phyloP scores from a whole-genome alignment of 2,329 filamentous ascomycete species.

The Penicillium sp. region DNA sequence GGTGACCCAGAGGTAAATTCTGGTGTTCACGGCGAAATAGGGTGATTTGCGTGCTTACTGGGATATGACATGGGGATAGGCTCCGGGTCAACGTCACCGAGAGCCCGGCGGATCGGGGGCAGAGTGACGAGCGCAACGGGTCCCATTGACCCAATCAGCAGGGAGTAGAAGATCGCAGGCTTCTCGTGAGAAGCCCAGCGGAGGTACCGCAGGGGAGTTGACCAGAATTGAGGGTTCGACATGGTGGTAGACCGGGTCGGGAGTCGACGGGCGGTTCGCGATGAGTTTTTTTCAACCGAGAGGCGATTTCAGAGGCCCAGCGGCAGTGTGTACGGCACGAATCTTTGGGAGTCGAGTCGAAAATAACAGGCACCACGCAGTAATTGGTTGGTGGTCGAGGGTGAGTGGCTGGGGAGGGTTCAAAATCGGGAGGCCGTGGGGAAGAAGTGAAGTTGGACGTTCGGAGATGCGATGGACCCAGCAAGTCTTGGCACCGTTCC shows the following conservation, averaged over 20 bases:
- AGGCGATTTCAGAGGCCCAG: constrained; percentile 5
- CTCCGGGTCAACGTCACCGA: constrained; percentile 73
- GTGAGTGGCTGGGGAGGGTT: constrained; percentile 16
- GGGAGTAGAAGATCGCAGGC: constrained; percentile 88
- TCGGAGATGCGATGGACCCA: constrained; percentile 31
- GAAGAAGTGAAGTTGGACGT: constrained; percentile 35
- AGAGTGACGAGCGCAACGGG: constrained; percentile 71
- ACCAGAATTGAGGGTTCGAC: constrained; percentile 77
- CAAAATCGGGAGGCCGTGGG: constrained; percentile 30
- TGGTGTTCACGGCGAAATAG: too few relatives aligned
- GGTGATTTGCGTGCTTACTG: constrained; percentile 61
- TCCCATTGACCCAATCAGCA: constrained; percentile 71
- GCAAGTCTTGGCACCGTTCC: constrained; percentile 42
- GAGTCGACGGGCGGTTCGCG: constrained; percentile 21
- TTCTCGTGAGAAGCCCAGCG: constrained; percentile 86
- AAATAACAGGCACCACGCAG: constrained; percentile 6
- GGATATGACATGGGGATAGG: constrained; percentile 89
- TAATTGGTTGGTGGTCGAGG: constrained; percentile 10
- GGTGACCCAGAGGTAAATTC: not conserved
- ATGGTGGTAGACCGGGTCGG: constrained; percentile 34
- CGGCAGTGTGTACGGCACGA: constrained; percentile 6
- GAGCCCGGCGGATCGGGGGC: constrained; percentile 69
- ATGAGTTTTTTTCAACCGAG: constrained; percentile 24
- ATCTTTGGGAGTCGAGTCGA: not conserved
- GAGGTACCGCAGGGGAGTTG: constrained; percentile 77